phyloP scores from a whole-genome alignment of 805 yeast species.

The Yarrowia sp. region DNA sequence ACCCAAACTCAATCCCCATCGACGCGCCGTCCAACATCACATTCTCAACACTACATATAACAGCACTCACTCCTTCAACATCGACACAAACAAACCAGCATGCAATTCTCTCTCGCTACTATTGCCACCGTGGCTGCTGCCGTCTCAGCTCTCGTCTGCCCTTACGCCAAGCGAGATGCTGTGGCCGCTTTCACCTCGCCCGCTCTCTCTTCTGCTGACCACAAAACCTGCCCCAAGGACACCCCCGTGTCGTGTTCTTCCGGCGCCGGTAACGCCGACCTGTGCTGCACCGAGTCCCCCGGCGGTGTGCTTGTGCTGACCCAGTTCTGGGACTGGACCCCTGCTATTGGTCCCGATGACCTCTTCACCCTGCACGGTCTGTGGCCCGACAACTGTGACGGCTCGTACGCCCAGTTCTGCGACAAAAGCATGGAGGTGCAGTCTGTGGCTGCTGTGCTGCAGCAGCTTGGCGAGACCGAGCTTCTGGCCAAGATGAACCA shows the following conservation, averaged over 20 bases:
- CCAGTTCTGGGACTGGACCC: slow-evolving; percentile 89
- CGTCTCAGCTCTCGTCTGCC: slow-evolving; percentile 24
- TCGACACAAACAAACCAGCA: neutral
- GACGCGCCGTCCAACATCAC: neutral
- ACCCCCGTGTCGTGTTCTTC: slow-evolving; percentile 40
- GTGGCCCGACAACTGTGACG: slow-evolving; percentile 89
- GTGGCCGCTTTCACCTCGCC: slow-evolving; percentile 6
- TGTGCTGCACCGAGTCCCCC: slow-evolving; percentile 83
- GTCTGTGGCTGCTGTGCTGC: slow-evolving; percentile 49
- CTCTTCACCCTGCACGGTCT: slow-evolving; percentile 79
- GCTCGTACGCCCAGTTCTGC: slow-evolving; percentile 78
- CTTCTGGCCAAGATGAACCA: slow-evolving; percentile 56
- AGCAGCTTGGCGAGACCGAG: slow-evolving; percentile 44
- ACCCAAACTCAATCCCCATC: slow-evolving; percentile 11
- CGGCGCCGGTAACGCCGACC: slow-evolving; percentile 40
- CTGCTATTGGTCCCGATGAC: slow-evolving; percentile 68
- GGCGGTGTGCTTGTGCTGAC: slow-evolving; percentile 83
- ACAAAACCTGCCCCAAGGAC: slow-evolving; percentile 38
- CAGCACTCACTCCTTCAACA: neutral
- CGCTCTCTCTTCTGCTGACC: slow-evolving; percentile 29
- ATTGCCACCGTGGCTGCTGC: neutral
- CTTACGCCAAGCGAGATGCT: neutral
- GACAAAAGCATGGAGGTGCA: slow-evolving; percentile 55
- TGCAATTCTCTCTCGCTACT: slow-evolving; percentile 12
- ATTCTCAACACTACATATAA: neutral